These are phyloP conservation scores for Verticillium longisporum DNA, from an alignment of 2,329 filamentous ascomycete genomes.

Conservation along the genomic window DNA sequence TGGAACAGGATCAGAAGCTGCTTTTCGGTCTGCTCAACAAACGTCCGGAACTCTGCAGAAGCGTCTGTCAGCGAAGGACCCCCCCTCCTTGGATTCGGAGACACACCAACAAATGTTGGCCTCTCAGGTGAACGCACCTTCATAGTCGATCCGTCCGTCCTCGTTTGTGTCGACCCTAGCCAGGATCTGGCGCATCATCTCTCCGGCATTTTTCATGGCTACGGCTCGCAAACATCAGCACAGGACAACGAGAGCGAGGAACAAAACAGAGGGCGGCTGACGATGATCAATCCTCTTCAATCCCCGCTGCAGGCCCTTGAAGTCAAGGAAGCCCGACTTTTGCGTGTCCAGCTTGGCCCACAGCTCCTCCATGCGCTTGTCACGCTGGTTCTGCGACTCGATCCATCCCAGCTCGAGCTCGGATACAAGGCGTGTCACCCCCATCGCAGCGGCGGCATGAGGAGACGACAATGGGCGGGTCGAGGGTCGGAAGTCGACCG, in stretches of 20 bases:
- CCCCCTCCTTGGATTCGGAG: neutral
- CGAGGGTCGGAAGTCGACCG: constrained; percentile 22
- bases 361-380: constrained; percentile 74
- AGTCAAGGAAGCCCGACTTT: constrained; percentile 71
- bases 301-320: constrained; percentile 77
- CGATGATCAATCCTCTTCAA: constrained; percentile 87
- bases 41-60: constrained; percentile 74
- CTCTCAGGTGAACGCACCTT: constrained; percentile 50
- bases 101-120: constrained; percentile 3
- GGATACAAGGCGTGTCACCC: constrained; percentile 41
- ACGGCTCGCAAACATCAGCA: constrained; percentile 6
- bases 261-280: constrained; percentile 30
- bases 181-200: constrained; percentile 75
- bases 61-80: constrained; percentile 5
- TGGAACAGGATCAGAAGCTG: constrained; percentile 78
- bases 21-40: constrained; percentile 80
- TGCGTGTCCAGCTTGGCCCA: constrained; percentile 78
- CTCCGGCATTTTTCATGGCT: constrained; percentile 85
- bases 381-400: constrained; percentile 72
- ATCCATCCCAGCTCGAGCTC: constrained; percentile 58
- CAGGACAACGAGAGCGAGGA: neutral
- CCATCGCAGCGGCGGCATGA: constrained; percentile 25
- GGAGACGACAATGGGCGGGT: constrained; percentile 2
- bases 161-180: constrained; percentile 76
- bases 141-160: constrained; percentile 85